Conservation (phyloP, 176 grass and related monocot species). For the Ampelocalamus luodianensis region DNA sequence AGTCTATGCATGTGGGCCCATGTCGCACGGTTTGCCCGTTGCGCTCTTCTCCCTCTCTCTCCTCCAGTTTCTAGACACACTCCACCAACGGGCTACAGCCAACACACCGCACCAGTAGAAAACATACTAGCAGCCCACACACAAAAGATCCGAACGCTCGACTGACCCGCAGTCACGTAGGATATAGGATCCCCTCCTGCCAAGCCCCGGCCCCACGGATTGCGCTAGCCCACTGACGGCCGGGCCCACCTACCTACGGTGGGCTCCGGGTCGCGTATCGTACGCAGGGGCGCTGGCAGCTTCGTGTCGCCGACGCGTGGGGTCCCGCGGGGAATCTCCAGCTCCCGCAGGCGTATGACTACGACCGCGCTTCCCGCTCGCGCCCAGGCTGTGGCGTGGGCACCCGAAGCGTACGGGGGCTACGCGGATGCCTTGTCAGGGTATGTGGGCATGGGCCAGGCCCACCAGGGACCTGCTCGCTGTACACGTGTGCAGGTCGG, state of each 20-base stretch:
- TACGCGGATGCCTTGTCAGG: background rate
- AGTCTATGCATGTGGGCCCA: background rate
- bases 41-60: too few relatives aligned
- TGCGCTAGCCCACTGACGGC: background rate
- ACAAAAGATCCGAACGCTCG: background rate
- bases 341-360: background rate
- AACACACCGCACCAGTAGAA: too few relatives aligned
- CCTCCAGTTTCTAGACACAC: too few relatives aligned
- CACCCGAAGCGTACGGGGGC: background rate
- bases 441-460: background rate
- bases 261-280: background rate
- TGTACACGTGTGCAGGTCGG: background rate
- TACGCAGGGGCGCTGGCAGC: background rate
- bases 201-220: background rate
- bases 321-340: background rate
- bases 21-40: background rate
- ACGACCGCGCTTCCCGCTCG: background rate
- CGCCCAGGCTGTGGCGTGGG: background rate
- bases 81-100: too few relatives aligned
- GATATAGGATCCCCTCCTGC: background rate
- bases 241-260: background rate
- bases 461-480: background rate
- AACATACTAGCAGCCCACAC: too few relatives aligned
- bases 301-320: background rate
- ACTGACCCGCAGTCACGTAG: background rate